A percentile compares a stretch with the other conserved stretches of the same genome.
Conservation (phyloP, 2,329 filamentous ascomycete species). For the Diaporthe destruens region DNA sequence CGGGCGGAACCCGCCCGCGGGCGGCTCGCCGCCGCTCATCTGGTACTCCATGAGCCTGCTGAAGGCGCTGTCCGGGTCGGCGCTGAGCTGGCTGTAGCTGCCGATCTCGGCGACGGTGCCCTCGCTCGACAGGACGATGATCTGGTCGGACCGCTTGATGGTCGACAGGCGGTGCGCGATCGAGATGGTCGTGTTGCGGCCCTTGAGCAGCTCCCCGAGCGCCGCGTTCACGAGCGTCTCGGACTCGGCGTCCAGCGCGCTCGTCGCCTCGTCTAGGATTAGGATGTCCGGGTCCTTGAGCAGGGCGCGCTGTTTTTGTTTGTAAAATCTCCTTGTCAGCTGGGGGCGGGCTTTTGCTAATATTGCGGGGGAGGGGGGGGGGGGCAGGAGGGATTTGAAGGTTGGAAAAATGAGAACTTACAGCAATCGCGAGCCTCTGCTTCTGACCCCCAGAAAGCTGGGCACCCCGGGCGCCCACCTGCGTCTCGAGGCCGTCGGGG, state of each 20-base stretch:
- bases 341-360: no score
- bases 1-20: constrained; percentile 53
- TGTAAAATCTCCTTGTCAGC: no score
- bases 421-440: constrained; percentile 94
- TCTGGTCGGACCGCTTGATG: constrained; percentile 94
- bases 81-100: constrained; percentile 81
- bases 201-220: constrained; percentile 81
- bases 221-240: constrained; percentile 97
- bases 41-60: constrained; percentile 99
- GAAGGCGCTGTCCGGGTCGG: constrained; percentile 84
- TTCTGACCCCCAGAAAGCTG: constrained; percentile 97
- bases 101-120: constrained; percentile 93
- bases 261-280: constrained; percentile 96
- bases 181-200: constrained; percentile 95
- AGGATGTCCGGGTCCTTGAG: constrained; percentile 97
- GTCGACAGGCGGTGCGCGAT: constrained; percentile 97
- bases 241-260: constrained; percentile 93
- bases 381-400: no score
- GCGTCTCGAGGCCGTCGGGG: constrained; percentile 93
- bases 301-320: constrained; percentile 71
- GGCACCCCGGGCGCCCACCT: constrained; percentile 90
- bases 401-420: background rate
- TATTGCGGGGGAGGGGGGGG: no score
- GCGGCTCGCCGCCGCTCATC: constrained; percentile 83
- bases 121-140: constrained; percentile 89